Evolutionary conservation across 2,329 filamentous ascomycete genomes (phyloP).

Genomic region (Fusarium torulosum): DNA sequence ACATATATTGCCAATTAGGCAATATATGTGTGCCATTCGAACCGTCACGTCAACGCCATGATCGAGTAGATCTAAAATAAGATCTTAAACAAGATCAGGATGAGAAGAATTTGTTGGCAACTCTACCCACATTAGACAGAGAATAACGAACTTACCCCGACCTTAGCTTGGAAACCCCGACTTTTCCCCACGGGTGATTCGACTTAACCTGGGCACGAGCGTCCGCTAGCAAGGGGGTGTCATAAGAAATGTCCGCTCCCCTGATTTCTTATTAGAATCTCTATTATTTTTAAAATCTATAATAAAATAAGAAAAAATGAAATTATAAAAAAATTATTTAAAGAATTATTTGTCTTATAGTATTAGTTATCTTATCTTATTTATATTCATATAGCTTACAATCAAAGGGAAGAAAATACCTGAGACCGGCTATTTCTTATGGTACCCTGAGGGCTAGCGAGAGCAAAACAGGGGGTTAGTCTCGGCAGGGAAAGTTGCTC

Average conservation of each 20-base stretch:
- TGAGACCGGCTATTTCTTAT: too few species aligned
- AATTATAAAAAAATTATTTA: too few species aligned
- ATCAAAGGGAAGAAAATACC: too few species aligned
- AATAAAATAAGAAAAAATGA: too few species aligned
- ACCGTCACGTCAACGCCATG: not conserved
- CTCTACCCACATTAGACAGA: not conserved
- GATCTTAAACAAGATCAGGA: slow-evolving; percentile 11
- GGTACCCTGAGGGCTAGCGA: too few species aligned
- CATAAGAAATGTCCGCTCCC: too few species aligned
- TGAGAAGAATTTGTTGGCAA: slow-evolving; percentile 1
- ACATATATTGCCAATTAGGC: slow-evolving; percentile 5
- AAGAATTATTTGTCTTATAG: too few species aligned
- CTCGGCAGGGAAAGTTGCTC: slow-evolving; percentile 8
- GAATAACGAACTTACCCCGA: slow-evolving; percentile 30
- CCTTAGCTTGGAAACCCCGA: slow-evolving; percentile 38
- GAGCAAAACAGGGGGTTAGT: slow-evolving; percentile 27
- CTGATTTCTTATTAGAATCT: too few species aligned
- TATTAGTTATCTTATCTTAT: too few species aligned
- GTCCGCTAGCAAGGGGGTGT: slow-evolving; percentile 10
- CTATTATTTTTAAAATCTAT: too few species aligned
- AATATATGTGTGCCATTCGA: not conserved
- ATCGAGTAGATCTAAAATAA: slow-evolving; percentile 10
- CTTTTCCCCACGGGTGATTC: slow-evolving; percentile 40
- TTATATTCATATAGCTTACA: too few species aligned
- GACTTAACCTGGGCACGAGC: slow-evolving; percentile 12